Evolutionary conservation across 345 rosid genomes (phyloP).

Genomic region (Dipteronia dyeriana): DNA sequence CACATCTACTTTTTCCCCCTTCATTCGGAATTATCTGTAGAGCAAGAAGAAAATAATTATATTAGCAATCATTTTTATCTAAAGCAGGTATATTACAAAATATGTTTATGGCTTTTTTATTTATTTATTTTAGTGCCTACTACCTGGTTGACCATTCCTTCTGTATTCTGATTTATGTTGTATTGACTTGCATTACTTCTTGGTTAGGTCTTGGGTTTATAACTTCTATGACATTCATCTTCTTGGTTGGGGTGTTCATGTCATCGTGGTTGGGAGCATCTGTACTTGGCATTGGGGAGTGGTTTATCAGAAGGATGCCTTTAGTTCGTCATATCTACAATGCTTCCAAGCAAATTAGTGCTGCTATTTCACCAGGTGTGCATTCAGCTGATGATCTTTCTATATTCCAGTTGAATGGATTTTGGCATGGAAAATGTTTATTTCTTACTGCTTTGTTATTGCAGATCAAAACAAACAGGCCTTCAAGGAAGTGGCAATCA

Average conservation of each 20-base stretch:
- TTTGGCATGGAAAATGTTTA: not conserved
- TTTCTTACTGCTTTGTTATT: slow-evolving; percentile 18
- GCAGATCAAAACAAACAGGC: slow-evolving; percentile 95
- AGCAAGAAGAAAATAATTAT: not conserved
- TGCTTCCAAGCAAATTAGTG: slow-evolving; percentile 97
- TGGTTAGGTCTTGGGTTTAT: slow-evolving; percentile 87
- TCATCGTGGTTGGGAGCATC: slow-evolving; percentile 99
- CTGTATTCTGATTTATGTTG: not conserved
- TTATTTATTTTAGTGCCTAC: not conserved
- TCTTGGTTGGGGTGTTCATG: slow-evolving; percentile 98
- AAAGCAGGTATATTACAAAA: not conserved
- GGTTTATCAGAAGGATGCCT: slow-evolving; percentile 99
- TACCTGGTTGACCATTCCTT: not conserved
- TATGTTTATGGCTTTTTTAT: no score
- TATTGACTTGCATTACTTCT: slow-evolving; percentile 22
- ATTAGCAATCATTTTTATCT: not conserved
- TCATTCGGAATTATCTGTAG: not conserved
- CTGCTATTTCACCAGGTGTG: slow-evolving; percentile 97
- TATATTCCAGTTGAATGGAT: slow-evolving; percentile 11
- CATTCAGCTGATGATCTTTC: slow-evolving; percentile 8
- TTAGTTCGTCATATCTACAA: slow-evolving; percentile 94
- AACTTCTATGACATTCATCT: slow-evolving; percentile 89
- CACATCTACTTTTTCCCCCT: not conserved
- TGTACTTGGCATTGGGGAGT: slow-evolving; percentile 89
- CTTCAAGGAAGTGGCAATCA: slow-evolving; percentile 97